phyloP scores from a whole-genome alignment of 2,329 filamentous ascomycete species.

The Coniochaeta ligniaria region DNA sequence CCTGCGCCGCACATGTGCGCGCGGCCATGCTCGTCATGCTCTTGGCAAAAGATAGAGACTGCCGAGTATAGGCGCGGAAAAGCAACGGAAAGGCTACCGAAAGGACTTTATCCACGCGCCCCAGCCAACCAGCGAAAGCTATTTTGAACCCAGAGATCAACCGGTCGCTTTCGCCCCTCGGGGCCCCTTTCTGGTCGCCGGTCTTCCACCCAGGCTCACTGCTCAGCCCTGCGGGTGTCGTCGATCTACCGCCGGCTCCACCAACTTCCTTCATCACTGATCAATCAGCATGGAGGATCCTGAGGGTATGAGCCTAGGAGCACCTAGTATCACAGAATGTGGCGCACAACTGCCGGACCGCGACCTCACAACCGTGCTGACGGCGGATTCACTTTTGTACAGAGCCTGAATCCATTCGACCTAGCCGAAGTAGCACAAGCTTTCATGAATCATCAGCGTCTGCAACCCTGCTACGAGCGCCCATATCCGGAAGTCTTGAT shows the following conservation, averaged over 20 bases:
- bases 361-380: neutral
- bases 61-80: neutral
- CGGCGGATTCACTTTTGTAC: conserved; percentile 1
- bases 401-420: neutral
- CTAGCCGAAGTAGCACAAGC: neutral
- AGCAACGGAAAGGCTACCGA: neutral
- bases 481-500: neutral
- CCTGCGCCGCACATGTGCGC: neutral
- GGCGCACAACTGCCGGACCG: neutral
- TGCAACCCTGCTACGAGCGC: neutral
- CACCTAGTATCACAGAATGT: neutral
- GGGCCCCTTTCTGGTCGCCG: neutral
- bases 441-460: neutral
- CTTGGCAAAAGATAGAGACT: neutral
- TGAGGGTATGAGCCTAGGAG: neutral
- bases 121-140: conserved; percentile 11
- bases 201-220: neutral
- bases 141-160: conserved; percentile 1
- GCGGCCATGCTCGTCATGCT: neutral
- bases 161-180: too few species aligned
- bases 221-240: neutral
- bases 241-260: neutral
- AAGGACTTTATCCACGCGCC: conserved; percentile 6
- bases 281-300: neutral
- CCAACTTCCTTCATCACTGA: neutral